phyloP scores from a whole-genome alignment of 1,284 basidiomycete species.

The Ceratobasidium sp. region DNA sequence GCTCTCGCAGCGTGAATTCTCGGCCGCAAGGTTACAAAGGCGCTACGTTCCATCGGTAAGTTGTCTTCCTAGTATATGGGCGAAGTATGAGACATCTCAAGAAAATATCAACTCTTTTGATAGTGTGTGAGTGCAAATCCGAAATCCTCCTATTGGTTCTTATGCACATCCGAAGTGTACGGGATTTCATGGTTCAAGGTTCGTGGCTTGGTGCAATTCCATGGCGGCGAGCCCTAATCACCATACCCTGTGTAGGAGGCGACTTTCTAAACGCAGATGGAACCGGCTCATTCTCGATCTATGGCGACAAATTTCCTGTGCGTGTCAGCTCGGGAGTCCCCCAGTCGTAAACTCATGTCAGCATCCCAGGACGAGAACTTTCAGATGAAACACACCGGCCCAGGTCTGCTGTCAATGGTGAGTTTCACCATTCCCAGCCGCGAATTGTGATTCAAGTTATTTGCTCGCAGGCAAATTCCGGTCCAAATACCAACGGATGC shows the following conservation, averaged over 20 bases:
- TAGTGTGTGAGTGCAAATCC: conserved; percentile 68
- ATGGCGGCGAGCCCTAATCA: neutral
- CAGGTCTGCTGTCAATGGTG: conserved; percentile 89
- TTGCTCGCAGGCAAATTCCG: conserved; percentile 82
- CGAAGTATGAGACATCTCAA: no score
- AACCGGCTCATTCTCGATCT: conserved; percentile 94
- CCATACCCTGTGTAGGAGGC: conserved; percentile 64
- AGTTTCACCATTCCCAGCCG: conserved; percentile 45
- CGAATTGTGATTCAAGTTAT: conserved; percentile 34
- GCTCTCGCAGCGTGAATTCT: conserved; percentile 72
- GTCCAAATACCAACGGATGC: conserved; percentile 91
- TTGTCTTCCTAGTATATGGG: neutral
- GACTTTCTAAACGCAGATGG: conserved; percentile 93
- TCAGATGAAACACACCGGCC: conserved; percentile 84
- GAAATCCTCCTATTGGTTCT: no score
- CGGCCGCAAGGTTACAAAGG: conserved; percentile 90
- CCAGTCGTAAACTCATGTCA: no score
- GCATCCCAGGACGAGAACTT: conserved; percentile 91
- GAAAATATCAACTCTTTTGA: neutral
- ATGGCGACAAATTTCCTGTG: conserved; percentile 91
- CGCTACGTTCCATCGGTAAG: conserved; percentile 90
- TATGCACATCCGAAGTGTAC: no score
- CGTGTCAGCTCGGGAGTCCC: no score
- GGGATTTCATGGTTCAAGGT: conserved; percentile 83
- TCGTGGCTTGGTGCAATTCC: neutral